phyloP scores from a whole-genome alignment of 345 rosid genomes.

The Citropsis articulata region DNA sequence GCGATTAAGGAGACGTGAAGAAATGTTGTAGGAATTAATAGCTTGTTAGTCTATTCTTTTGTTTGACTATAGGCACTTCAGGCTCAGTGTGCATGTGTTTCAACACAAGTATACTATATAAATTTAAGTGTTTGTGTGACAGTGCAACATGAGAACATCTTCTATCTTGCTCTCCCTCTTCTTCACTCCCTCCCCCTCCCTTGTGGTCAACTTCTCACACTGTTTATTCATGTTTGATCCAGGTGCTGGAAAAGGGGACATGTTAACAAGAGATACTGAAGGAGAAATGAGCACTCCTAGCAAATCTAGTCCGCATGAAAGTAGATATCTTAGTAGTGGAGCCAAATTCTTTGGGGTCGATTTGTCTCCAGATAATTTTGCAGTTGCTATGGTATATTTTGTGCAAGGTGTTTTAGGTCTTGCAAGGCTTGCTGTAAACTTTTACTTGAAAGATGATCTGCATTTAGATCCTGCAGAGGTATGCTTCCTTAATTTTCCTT shows the following conservation, averaged over 20 bases:
- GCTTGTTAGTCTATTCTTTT: background rate
- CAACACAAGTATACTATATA: background rate
- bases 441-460: constrained; percentile 89
- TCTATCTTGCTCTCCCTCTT: background rate
- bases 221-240: background rate
- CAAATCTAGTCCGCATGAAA: constrained; percentile 38
- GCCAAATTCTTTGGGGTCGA: constrained; percentile 67
- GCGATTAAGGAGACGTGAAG: background rate
- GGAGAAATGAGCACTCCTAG: constrained; percentile 28
- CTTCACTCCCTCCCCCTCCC: background rate
- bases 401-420: constrained; percentile 99
- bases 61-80: background rate
- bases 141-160: background rate
- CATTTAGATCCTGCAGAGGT: constrained; percentile 99
- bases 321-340: constrained; percentile 27
- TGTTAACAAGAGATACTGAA: constrained; percentile 35
- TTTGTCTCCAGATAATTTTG: constrained; percentile 84
- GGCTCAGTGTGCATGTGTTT: background rate
- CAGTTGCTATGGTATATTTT: constrained; percentile 96
- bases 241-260: constrained; percentile 65
- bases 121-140: background rate
- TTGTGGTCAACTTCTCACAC: background rate
- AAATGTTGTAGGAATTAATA: background rate
- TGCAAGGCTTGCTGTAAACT: constrained; percentile 88
- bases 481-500: constrained; percentile 14